phyloP scores from a whole-genome alignment of 2,329 filamentous ascomycete species.

The Lachnellula occidentalis region DNA sequence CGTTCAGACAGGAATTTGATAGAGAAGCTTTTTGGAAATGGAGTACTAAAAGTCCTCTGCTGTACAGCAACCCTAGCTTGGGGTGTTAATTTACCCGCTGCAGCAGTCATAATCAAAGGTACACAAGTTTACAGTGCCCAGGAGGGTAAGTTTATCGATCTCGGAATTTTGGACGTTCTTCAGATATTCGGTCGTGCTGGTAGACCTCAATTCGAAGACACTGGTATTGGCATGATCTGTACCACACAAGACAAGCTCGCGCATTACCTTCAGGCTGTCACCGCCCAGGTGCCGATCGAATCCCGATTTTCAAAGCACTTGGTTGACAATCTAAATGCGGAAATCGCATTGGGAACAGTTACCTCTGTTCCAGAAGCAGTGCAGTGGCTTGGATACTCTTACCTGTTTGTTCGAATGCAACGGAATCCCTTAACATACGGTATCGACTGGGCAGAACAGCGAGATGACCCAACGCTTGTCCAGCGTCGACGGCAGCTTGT shows the following conservation, averaged over 20 bases:
- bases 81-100: constrained; percentile 97
- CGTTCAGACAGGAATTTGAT: constrained; percentile 92
- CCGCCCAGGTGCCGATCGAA: constrained; percentile 93
- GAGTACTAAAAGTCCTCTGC: constrained; percentile 93
- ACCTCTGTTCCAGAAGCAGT: constrained; percentile 91
- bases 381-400: constrained; percentile 97
- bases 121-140: constrained; percentile 96
- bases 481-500: constrained; percentile 79
- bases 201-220: constrained; percentile 95
- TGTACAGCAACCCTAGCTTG: constrained; percentile 97
- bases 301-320: constrained; percentile 92
- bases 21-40: constrained; percentile 84
- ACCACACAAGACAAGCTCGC: constrained; percentile 90
- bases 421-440: constrained; percentile 87
- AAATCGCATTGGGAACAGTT: constrained; percentile 89
- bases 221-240: constrained; percentile 96
- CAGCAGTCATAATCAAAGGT: constrained; percentile 95
- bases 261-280: constrained; percentile 89
- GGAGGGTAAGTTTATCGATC: constrained; percentile 92
- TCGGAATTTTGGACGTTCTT: constrained; percentile 92
- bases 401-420: constrained; percentile 94
- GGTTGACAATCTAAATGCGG: constrained; percentile 94
- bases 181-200: constrained; percentile 98
- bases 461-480: constrained; percentile 82
- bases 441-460: constrained; percentile 88